Percentiles rank a stretch among this genome's conserved stretches.
Evolutionary conservation across 2,329 filamentous ascomycete genomes (phyloP).

Genomic region (Phyllosticta capitalensis): DNA sequence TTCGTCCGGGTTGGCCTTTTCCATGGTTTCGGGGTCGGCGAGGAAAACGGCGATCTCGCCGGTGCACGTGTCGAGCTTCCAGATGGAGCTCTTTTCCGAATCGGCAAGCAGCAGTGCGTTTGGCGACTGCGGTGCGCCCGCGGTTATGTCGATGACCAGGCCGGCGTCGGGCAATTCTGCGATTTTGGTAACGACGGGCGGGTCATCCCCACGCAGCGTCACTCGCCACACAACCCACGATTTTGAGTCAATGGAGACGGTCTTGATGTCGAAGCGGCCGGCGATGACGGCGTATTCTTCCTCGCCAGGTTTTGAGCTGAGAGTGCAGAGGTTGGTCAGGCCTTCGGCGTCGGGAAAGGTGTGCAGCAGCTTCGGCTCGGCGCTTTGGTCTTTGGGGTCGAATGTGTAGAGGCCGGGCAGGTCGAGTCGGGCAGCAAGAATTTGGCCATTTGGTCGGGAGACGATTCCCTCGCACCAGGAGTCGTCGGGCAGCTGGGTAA

Average conservation of each 20-base stretch:
- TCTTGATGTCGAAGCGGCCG: constrained; percentile 4
- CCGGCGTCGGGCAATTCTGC: constrained; percentile 6
- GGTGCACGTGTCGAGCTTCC: constrained; percentile 1
- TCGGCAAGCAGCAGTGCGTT: constrained; percentile 5
- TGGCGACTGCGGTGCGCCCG: background rate
- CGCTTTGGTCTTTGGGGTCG: constrained; percentile 3
- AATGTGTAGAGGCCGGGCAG: constrained; percentile 9
- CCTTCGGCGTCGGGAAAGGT: constrained; percentile 9
- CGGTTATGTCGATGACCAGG: constrained; percentile 2
- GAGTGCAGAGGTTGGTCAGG: constrained; percentile 5
- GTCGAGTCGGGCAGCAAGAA: constrained; percentile 8
- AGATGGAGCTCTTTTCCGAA: constrained; percentile 9
- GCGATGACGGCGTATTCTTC: constrained; percentile 10
- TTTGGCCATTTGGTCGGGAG: constrained; percentile 7
- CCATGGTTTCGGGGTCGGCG: constrained; percentile 7
- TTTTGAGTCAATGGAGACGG: background rate
- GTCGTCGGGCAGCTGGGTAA: constrained; percentile 6
- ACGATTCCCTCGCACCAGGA: constrained; percentile 10
- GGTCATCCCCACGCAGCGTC: background rate
- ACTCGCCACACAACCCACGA: constrained; percentile 8
- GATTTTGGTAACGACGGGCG: background rate
- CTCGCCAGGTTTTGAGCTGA: background rate
- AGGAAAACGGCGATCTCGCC: constrained; percentile 2
- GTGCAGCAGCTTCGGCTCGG: constrained; percentile 2
- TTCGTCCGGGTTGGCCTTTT: constrained; percentile 1